Evolutionary conservation across 2,329 filamentous ascomycete species (phyloP).

Genomic region (Tolypocladium nubicola): DNA sequence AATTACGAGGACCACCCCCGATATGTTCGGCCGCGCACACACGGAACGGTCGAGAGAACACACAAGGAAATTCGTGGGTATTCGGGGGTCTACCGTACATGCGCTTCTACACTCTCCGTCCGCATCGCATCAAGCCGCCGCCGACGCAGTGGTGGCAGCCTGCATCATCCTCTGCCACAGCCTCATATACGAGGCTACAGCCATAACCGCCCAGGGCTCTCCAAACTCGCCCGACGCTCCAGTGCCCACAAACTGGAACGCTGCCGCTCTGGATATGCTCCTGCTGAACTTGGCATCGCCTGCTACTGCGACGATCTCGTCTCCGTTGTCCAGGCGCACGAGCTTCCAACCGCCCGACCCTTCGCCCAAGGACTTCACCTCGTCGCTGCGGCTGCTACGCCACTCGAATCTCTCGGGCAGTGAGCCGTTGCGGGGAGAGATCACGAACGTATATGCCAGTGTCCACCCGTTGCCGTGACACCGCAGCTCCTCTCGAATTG

Average conservation of each 20-base stretch:
- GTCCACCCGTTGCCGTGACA: slow-evolving; percentile 1
- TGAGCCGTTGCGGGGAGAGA: slow-evolving; percentile 18
- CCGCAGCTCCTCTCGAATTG: slow-evolving; percentile 4
- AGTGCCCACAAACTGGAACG: slow-evolving; percentile 28
- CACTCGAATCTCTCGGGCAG: slow-evolving; percentile 28
- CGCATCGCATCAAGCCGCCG: background rate
- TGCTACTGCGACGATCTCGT: slow-evolving; percentile 32
- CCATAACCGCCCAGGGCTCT: slow-evolving; percentile 31
- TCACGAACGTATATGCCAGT: slow-evolving; percentile 15
- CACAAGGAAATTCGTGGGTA: background rate
- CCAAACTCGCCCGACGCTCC: slow-evolving; percentile 27
- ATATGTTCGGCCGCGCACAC: background rate
- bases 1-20: background rate
- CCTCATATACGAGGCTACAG: slow-evolving; percentile 21
- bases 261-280: slow-evolving; percentile 16
- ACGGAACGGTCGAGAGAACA: background rate
- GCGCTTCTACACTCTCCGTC: background rate
- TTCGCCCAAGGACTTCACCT: slow-evolving; percentile 20
- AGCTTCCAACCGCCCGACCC: slow-evolving; percentile 29
- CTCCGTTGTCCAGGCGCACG: slow-evolving; percentile 13
- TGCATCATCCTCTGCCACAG: slow-evolving; percentile 5
- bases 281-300: slow-evolving; percentile 4
- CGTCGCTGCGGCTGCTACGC: slow-evolving; percentile 25
- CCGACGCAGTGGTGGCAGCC: background rate
- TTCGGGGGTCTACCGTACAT: background rate